Evolutionary conservation across 768 basidiomycete species (phyloP), one percentile per base, ranked within the genome.

Genomic region (Mycena pura): DNA sequence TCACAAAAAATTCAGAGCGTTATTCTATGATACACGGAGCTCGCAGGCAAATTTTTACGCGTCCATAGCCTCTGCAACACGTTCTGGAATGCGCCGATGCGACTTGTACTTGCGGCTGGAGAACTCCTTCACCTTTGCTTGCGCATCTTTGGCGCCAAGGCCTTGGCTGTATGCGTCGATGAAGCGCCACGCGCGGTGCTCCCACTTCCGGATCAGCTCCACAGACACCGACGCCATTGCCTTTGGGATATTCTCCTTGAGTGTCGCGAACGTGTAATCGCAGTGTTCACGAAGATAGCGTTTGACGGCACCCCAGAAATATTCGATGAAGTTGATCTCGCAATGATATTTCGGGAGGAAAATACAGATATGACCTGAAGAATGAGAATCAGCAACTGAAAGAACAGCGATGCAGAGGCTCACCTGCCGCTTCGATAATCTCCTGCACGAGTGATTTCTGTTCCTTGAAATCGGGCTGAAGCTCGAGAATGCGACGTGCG

Each of bases 361-460:
- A n/a, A 56, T 45, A 24, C 47, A 60, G 1, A 51, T 11, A 22
- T 60, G 58, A 21, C 58, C 50, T 46, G 0, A 68, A 67, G 2
- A 71, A 47, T 43, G 71, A 70, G 9, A 68, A 46, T 55, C 72
- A 74, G 11, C 69, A 8, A 50, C 43, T n/a, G n/a, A n/a, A n/a
- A n/a, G n/a, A n/a, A n/a, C n/a, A n/a, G n/a, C n/a, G n/a, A 50
- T 50, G 34, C 48, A 50, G 13, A 50, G 7, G 22, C n/a, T 75
- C 73, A 2, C 74, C 74, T 13, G 62, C 55, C 6, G 22, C 51
- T 43, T 70, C 65, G 19, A 75, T 73, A 1, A 62, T 39, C 7
- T 71, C 68, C 40, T 73, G 68, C 11, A 74, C 55, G 13, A 69
- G 63, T 2, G 69, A 70, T 32, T 65, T 64, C 54, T 72, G 64